Percentiles rank a stretch among this genome's conserved stretches.
These are phyloP conservation scores for Fusarium armeniacum DNA, from an alignment of 2,329 filamentous ascomycete species.

Conservation along the genomic window DNA sequence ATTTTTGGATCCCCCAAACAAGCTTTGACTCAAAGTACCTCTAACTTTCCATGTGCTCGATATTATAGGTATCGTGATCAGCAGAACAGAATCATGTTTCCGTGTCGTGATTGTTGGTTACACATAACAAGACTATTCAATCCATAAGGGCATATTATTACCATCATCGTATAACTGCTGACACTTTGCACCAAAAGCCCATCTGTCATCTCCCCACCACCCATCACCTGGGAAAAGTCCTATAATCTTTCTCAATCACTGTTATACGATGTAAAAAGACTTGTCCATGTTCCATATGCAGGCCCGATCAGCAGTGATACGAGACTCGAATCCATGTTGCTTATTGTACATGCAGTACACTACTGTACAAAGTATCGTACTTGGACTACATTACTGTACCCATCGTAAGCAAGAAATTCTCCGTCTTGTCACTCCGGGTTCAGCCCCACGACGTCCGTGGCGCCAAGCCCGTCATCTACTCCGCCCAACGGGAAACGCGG, in stretches of 20 bases:
- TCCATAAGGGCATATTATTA: too few relatives aligned
- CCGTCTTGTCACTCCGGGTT: constrained; percentile 13
- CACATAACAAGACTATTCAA: background rate
- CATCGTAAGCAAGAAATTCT: background rate
- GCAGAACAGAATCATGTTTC: constrained; percentile 16
- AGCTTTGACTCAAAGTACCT: background rate
- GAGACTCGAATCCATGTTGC: constrained; percentile 23
- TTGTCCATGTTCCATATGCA: constrained; percentile 2
- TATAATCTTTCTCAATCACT: background rate
- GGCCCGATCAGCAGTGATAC: constrained; percentile 14
- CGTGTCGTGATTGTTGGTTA: background rate
- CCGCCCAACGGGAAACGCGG: constrained; percentile 16
- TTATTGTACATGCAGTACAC: background rate
- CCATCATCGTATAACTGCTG: background rate
- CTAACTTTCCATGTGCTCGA: background rate
- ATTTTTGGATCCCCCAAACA: constrained; percentile 1
- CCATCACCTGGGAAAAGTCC: constrained; percentile 14
- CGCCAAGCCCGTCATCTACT: constrained; percentile 33
- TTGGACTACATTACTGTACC: background rate
- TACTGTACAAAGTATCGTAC: background rate
- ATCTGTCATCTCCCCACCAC: constrained; percentile 2
- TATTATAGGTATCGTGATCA: background rate
- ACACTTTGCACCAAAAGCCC: background rate
- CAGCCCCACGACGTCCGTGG: constrained; percentile 35
- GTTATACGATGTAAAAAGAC: background rate